Conservation (phyloP, 331 rosid genomes). For the Malus hybrid region DNA sequence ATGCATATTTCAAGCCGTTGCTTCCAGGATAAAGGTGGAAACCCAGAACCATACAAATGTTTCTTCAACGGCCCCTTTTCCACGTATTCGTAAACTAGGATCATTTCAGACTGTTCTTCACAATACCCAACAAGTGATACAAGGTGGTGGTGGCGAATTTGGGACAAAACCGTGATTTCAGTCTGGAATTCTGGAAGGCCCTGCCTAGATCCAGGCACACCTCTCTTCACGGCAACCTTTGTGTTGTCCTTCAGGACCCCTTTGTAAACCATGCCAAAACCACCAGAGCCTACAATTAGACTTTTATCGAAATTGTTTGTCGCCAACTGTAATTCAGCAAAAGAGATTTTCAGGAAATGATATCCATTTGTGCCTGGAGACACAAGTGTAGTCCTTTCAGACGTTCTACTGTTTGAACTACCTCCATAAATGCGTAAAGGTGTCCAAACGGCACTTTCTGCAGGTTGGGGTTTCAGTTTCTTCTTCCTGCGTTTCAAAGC, state of each 20-base stretch:
- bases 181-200: conserved; percentile 99
- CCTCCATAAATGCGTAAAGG: conserved; percentile 67
- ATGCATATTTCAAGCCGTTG: conserved; percentile 94
- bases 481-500: conserved; percentile 50
- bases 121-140: conserved; percentile 92
- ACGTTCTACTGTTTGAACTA: conserved; percentile 72
- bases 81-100: conserved; percentile 84
- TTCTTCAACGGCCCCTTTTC: conserved; percentile 84
- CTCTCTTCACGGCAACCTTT: conserved; percentile 95
- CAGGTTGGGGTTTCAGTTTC: conserved; percentile 42
- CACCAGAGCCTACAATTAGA: conserved; percentile 82
- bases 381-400: conserved; percentile 50
- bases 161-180: conserved; percentile 75
- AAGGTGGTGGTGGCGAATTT: conserved; percentile 89
- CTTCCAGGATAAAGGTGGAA: conserved; percentile 70
- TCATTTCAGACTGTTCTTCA: conserved; percentile 95
- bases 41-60: conserved; percentile 61
- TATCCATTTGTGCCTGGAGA: conserved; percentile 77
- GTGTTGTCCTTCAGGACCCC: conserved; percentile 65
- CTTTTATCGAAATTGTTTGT: conserved; percentile 74
- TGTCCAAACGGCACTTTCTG: conserved; percentile 85
- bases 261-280: conserved; percentile 87
- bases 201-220: conserved; percentile 93
- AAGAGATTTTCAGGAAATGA: conserved; percentile 68
- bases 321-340: conserved; percentile 61